A percentile compares a stretch with the other conserved stretches of the same genome.
These are phyloP conservation scores for Zygotorulaspora sp. DNA, from an alignment of 805 yeast genomes.

Conservation along the genomic window DNA sequence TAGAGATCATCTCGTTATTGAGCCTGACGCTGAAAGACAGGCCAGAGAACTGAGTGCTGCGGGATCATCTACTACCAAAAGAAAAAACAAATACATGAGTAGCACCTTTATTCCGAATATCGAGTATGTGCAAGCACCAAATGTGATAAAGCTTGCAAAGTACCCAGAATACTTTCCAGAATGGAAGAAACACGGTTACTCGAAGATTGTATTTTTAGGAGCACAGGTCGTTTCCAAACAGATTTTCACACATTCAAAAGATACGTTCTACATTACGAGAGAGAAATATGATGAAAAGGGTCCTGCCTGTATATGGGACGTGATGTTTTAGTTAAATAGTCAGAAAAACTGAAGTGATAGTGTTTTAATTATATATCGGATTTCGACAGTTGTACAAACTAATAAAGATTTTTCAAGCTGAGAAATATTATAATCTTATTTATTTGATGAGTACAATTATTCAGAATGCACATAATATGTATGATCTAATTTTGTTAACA, in stretches of 20 bases:
- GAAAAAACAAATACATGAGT: conserved; percentile 27
- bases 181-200: conserved; percentile 81
- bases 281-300: conserved; percentile 75
- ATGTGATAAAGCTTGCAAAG: conserved; percentile 60
- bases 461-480: too few relatives aligned
- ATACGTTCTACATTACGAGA: conserved; percentile 62
- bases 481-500: too few relatives aligned
- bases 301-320: conserved; percentile 78
- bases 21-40: conserved; percentile 29
- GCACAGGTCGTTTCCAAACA: conserved; percentile 86
- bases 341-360: too few relatives aligned
- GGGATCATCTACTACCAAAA: conserved; percentile 33
- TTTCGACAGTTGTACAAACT: too few relatives aligned
- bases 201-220: conserved; percentile 75
- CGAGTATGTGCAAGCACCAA: conserved; percentile 67
- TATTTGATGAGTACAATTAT: too few relatives aligned
- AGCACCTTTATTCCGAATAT: conserved; percentile 30
- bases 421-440: too few relatives aligned
- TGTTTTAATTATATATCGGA: too few relatives aligned
- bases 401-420: too few relatives aligned
- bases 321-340: conserved; percentile 30
- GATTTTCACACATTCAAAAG: conserved; percentile 59
- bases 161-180: conserved; percentile 91
- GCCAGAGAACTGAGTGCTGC: conserved; percentile 29
- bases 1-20: conserved; percentile 47